Percentiles rank a stretch among this genome's conserved stretches.
Evolutionary conservation across 2,329 filamentous ascomycete genomes (phyloP).

Genomic region (Monilinia fructicola): DNA sequence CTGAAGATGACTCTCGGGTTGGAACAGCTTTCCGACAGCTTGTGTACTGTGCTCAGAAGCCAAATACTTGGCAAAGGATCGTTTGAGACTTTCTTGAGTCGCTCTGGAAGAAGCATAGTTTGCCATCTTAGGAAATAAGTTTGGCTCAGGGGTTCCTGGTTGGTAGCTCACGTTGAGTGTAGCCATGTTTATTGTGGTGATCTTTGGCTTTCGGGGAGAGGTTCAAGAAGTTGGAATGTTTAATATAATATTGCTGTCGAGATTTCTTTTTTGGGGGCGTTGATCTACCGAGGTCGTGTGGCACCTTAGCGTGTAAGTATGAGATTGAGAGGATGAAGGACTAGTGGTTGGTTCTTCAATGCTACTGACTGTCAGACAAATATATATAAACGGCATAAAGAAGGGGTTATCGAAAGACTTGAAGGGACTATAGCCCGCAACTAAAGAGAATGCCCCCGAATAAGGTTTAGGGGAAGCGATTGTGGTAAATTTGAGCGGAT

Average conservation of each 20-base stretch:
- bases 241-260: too few relatives aligned
- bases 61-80: constrained; percentile 39
- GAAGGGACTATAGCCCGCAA: background rate
- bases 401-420: background rate
- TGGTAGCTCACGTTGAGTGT: constrained; percentile 33
- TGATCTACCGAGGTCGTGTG: background rate
- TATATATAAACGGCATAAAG: background rate
- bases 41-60: constrained; percentile 35
- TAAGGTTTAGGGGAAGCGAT: constrained; percentile 1
- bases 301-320: background rate
- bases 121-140: constrained; percentile 32
- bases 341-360: background rate
- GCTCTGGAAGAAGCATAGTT: constrained; percentile 36
- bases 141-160: constrained; percentile 33
- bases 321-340: background rate
- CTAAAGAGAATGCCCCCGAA: background rate
- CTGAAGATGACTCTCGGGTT: constrained; percentile 55
- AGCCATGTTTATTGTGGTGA: constrained; percentile 31
- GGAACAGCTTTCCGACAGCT: constrained; percentile 46
- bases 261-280: background rate
- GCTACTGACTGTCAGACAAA: constrained; percentile 9
- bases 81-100: constrained; percentile 39
- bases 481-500: background rate
- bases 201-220: background rate
- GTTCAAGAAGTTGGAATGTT: background rate